Evolutionary conservation across 2,329 filamentous ascomycete species (phyloP), one percentile per base, ranked within the genome.

Genomic region (Alternaria dauci): DNA sequence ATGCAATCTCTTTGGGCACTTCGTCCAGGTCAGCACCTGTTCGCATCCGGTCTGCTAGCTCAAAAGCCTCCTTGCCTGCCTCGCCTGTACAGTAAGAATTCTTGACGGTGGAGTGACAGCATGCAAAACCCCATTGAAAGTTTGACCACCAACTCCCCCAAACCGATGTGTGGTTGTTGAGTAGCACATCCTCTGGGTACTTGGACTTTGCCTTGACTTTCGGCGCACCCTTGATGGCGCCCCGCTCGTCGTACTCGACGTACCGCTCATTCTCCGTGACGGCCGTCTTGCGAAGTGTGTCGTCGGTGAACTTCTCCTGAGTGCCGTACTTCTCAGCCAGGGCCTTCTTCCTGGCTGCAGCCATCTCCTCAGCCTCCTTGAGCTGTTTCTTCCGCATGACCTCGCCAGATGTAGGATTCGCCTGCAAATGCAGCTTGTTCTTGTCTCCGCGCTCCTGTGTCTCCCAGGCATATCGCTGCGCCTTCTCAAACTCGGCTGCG

Each of bases 101-200:
- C 81, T 96, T 97, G 64, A 96, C 87, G 23, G 89, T 90, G 0
- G 93, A 97, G 77, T 96, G 93, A 82, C 95, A 99, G 79, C 95
- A 99, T 23, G 91, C 87, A 79, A 97, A 99, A 1, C 95, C 95
- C 95, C 95, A 99, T 79, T 90, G 87, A 81, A 97, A 98, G 74
- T 92, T 89, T 54, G 89, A 87, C 95, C 95, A 99, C 95, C 95
- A 99, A 73, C 93, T 97, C 50, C 95, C 95, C 92, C 93, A 99
- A 3, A 97, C 90, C 0, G 91, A 90, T 3, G 88, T 93, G 80
- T 99, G 95, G 74, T 99, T 99, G 82, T 96, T 94, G 76, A 91
- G 86, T 55, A 91, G 82, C 0, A 97, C 85, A 72, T 99, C 93
- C 75, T 99, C 95, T 5, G 89, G 81, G 74, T 99, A 99, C 76